Conservation (phyloP, 83 land plant species). For the Larix sibirica region DNA sequence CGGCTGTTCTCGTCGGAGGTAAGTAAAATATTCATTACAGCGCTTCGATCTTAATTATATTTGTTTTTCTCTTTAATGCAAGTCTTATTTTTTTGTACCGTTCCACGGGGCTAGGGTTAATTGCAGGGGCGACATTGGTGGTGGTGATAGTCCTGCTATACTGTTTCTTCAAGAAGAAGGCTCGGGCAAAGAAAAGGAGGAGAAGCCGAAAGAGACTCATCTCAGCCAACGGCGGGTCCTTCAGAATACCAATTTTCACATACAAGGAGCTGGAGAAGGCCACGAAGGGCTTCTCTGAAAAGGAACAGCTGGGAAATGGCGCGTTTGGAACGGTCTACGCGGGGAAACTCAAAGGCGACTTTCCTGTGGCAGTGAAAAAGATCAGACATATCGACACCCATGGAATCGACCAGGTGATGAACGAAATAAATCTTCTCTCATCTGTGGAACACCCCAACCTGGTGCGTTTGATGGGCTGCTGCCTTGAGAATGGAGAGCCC, state of each 20-base stretch:
- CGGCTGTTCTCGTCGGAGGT: slow-evolving; percentile 61
- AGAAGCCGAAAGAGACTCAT: slow-evolving; percentile 39
- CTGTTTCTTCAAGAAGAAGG: slow-evolving; percentile 28
- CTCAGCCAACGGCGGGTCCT: slow-evolving; percentile 40
- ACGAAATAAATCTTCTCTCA: slow-evolving; percentile 72
- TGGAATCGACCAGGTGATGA: slow-evolving; percentile 69
- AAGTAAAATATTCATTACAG: neutral
- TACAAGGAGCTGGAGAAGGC: slow-evolving; percentile 74
- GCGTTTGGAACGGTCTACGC: slow-evolving; percentile 80
- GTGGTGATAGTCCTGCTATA: slow-evolving; percentile 23
- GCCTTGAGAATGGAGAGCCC: slow-evolving; percentile 67
- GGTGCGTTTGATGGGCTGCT: slow-evolving; percentile 83
- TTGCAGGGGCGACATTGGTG: slow-evolving; percentile 43
- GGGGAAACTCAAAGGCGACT: slow-evolving; percentile 56
- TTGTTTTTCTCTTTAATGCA: too few relatives aligned
- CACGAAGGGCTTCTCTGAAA: slow-evolving; percentile 66
- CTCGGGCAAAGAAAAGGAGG: slow-evolving; percentile 8
- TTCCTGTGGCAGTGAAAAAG: slow-evolving; percentile 70
- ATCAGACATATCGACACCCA: slow-evolving; percentile 46
- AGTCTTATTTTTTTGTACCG: slow-evolving; percentile 4
- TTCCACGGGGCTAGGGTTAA: slow-evolving; percentile 28
- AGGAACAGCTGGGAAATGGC: slow-evolving; percentile 63
- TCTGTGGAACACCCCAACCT: slow-evolving; percentile 81
- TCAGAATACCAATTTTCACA: slow-evolving; percentile 42
- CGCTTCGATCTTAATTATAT: neutral